These are phyloP conservation scores for Tylopilus cervinicoccineus DNA, from an alignment of 768 basidiomycete species.

Conservation along the genomic window DNA sequence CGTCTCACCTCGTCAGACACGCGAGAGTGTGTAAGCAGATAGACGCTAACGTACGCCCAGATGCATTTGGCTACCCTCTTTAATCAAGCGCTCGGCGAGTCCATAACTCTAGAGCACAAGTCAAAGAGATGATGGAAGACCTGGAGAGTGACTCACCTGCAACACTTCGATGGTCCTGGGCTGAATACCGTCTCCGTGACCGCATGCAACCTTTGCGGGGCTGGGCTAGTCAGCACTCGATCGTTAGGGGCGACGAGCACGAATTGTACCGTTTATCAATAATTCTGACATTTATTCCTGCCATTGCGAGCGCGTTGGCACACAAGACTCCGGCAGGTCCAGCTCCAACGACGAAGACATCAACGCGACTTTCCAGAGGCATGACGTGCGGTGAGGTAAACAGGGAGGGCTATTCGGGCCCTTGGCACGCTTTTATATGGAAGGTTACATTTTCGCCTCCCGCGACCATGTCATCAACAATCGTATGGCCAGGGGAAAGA, in stretches of 20 bases:
- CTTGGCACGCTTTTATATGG: too few relatives aligned
- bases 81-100: constrained; percentile 58
- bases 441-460: too few relatives aligned
- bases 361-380: constrained; percentile 32
- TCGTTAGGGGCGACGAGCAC: neutral
- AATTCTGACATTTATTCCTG: constrained; percentile 42
- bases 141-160: constrained; percentile 30
- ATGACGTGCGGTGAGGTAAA: constrained; percentile 10
- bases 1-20: neutral
- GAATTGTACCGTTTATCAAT: constrained; percentile 41
- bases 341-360: constrained; percentile 48
- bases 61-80: constrained; percentile 66
- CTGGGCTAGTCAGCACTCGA: constrained; percentile 20
- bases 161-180: constrained; percentile 51
- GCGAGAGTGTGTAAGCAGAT: neutral
- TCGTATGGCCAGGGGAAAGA: too few relatives aligned
- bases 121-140: neutral
- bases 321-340: constrained; percentile 64
- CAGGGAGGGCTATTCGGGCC: too few relatives aligned
- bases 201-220: constrained; percentile 37
- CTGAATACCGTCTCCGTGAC: constrained; percentile 54
- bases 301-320: constrained; percentile 47
- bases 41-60: constrained; percentile 47
- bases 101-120: constrained; percentile 42
- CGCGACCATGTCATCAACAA: too few relatives aligned